Base-by-base conservation (phyloP, 257 asterid species). In the Nemophila menziesii region DNA sequence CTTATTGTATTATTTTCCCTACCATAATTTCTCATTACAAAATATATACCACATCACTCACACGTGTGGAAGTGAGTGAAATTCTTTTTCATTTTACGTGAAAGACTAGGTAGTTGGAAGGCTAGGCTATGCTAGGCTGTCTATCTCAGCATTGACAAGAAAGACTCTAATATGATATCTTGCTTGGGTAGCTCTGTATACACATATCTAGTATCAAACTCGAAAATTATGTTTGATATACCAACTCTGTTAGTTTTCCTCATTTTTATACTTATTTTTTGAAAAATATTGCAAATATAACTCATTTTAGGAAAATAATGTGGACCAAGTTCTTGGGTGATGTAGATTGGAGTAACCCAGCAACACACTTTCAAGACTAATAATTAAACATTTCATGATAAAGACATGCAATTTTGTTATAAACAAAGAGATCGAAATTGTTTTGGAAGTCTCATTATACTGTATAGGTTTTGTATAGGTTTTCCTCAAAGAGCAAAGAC, bases 121-220 rank as follows among this genome's bases (percentile, higher is more conserved):
- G 20, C 44, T 51, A 47, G 70, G n/a, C n/a, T n/a, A n/a, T n/a
- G n/a, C n/a, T n/a, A n/a, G n/a, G 57, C 52, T 65, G 73, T 63
- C 70, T 54, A 38, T 54, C 73, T 52, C 52, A 66, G 51, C 67
- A 64, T 49, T 58, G 79, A 71, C 79, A 64, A 55, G 69, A 64
- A 56, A 67, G 51, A 59, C 55, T 55, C 38, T 52, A 62, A 61
- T 45, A 40, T 63, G 59, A 60, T 54, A 73, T 61, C 68, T n/a
- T 65, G 55, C 49, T 34, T 12, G 44, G 43, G 46, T 33, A 36
- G 34, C 34, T 20, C 47, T 36, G 22, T 44, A 57, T 60, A 63
- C 46, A 58, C 55, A 66, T 56, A 48, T 49, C 52, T 60, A 33
- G 22, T 42, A 20, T 61, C 68, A 57, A 21, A 43, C 24, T 34